Evolutionary conservation across 1,139 yeast genomes (phyloP).

Genomic region (Pichia sp.): DNA sequence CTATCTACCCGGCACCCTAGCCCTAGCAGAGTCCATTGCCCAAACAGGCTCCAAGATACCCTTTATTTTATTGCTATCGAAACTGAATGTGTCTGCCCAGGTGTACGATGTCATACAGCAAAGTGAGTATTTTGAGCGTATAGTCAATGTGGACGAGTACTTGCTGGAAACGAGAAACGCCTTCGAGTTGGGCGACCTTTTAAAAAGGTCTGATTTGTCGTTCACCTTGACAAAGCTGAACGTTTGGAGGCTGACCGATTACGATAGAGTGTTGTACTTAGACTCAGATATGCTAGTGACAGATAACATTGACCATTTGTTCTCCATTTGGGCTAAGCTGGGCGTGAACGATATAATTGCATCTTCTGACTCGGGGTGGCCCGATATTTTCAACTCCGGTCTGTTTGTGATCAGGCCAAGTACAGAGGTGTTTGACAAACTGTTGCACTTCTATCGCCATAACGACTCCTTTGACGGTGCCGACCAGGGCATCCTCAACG

Average conservation of each 20-base stretch:
- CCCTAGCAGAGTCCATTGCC: constrained; percentile 46
- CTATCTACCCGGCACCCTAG: constrained; percentile 75
- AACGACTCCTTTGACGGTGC: constrained; percentile 75
- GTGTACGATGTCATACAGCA: constrained; percentile 29
- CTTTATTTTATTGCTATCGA: constrained; percentile 23
- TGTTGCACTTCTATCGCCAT: constrained; percentile 38
- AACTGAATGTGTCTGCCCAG: constrained; percentile 34
- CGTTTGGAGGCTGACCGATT: constrained; percentile 57
- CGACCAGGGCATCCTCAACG: constrained; percentile 89
- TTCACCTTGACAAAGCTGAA: constrained; percentile 69
- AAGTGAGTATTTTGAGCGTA: constrained; percentile 31
- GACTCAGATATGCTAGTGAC: constrained; percentile 81
- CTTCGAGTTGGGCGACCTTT: constrained; percentile 27
- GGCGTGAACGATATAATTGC: constrained; percentile 48
- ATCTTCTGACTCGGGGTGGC: constrained; percentile 93
- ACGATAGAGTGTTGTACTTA: constrained; percentile 61
- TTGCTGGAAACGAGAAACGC: constrained; percentile 21
- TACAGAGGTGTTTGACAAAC: constrained; percentile 39
- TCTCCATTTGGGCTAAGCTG: constrained; percentile 24
- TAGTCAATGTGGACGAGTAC: constrained; percentile 29
- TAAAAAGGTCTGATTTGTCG: constrained; percentile 72
- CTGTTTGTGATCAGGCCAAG: constrained; percentile 67
- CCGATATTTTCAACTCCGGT: constrained; percentile 92
- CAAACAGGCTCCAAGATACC: constrained; percentile 19
- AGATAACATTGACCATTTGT: constrained; percentile 39